A percentile compares a stretch with the other conserved stretches of the same genome.
Conservation (phyloP, 1,284 basidiomycete genomes). For the Cryptococcus wingfieldii region DNA sequence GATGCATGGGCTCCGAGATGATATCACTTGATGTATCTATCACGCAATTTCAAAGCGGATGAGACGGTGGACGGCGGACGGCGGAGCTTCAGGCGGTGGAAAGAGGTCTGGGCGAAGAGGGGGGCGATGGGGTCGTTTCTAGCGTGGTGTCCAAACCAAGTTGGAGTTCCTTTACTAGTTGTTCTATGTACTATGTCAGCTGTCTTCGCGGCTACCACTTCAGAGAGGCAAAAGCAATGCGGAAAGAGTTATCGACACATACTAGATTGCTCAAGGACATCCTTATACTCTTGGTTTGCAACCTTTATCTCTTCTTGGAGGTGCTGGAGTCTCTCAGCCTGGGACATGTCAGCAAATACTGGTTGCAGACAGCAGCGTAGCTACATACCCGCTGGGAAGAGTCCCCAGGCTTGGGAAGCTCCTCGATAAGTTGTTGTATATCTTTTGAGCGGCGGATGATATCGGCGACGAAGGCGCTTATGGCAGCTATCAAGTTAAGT, state of each 20-base stretch:
- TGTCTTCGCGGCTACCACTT: background rate
- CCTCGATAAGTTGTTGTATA: constrained; percentile 39
- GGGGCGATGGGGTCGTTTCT: constrained; percentile 5
- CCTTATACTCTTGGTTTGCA: constrained; percentile 43
- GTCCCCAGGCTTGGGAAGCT: constrained; percentile 41
- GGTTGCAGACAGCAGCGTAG: background rate
- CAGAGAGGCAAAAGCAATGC: constrained; percentile 1
- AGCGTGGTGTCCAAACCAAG: constrained; percentile 31
- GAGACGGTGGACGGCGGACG: no score
- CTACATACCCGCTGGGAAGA: constrained; percentile 30
- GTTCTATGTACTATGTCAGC: constrained; percentile 19
- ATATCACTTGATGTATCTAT: no score
- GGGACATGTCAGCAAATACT: background rate
- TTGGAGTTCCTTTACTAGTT: constrained; percentile 37
- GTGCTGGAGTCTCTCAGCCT: constrained; percentile 33
- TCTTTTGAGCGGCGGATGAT: constrained; percentile 44
- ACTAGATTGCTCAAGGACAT: constrained; percentile 40
- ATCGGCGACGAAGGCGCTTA: constrained; percentile 43
- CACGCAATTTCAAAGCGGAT: no score
- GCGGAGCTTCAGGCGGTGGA: background rate
- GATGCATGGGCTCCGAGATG: no score
- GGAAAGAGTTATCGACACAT: background rate
- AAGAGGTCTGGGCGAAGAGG: background rate
- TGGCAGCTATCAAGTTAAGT: constrained; percentile 27
- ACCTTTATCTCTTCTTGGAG: constrained; percentile 41